phyloP scores from a whole-genome alignment of 805 yeast species.

The Clavispora asparagi region DNA sequence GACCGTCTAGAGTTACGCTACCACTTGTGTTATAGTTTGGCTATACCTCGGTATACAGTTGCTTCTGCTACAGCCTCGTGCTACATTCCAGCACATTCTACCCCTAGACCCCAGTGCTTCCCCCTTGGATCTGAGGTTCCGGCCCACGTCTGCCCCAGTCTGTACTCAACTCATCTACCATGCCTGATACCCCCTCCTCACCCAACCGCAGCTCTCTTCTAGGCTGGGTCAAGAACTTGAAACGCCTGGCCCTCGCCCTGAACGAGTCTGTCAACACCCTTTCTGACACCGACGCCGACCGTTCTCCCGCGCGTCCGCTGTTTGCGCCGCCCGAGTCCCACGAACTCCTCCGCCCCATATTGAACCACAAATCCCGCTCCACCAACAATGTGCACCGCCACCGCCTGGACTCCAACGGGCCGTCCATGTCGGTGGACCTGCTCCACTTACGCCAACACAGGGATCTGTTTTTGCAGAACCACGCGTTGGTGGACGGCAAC shows the following conservation, averaged over 20 bases:
- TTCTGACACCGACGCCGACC: constrained; percentile 15
- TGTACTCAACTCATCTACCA: neutral
- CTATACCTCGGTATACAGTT: too few species aligned
- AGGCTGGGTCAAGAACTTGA: constrained; percentile 43
- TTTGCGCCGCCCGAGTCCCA: constrained; percentile 7
- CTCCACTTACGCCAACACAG: constrained; percentile 39
- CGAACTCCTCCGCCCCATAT: constrained; percentile 39
- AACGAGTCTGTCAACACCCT: constrained; percentile 37
- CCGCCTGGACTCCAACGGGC: constrained; percentile 32
- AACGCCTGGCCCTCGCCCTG: constrained; percentile 30
- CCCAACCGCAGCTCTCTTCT: constrained; percentile 34
- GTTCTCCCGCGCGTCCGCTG: constrained; percentile 13
- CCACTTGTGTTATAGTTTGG: too few species aligned
- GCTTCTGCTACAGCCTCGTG: too few species aligned
- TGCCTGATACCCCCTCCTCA: constrained; percentile 20
- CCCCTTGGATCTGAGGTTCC: too few species aligned
- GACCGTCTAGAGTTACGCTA: too few species aligned
- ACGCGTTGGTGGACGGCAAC: constrained; percentile 40
- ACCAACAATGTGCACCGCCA: constrained; percentile 40
- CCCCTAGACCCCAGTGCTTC: too few species aligned
- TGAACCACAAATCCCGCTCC: constrained; percentile 48
- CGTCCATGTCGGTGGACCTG: constrained; percentile 10
- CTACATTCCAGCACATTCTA: too few species aligned
- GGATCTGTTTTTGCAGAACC: constrained; percentile 45
- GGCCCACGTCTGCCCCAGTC: too few species aligned